Evolutionary conservation across 371 early-diverging fungal species (phyloP).

Genomic region (Zychaea mexicana): DNA sequence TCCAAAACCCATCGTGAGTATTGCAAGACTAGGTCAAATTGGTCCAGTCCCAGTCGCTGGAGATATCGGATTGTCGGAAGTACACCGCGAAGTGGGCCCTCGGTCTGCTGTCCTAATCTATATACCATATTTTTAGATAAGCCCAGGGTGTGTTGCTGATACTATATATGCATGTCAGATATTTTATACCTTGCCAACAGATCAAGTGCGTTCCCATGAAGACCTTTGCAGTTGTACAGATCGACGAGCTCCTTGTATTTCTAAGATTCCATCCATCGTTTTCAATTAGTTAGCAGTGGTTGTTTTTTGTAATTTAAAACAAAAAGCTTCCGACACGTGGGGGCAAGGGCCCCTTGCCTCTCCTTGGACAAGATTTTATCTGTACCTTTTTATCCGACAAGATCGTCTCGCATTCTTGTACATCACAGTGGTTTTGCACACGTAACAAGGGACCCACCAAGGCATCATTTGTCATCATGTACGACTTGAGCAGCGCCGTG

Average conservation of each 20-base stretch:
- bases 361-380: not conserved
- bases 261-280: slow-evolving; percentile 21
- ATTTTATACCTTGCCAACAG: slow-evolving; percentile 56
- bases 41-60: slow-evolving; percentile 69
- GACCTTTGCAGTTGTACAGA: slow-evolving; percentile 86
- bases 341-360: too few species aligned
- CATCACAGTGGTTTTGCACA: slow-evolving; percentile 86
- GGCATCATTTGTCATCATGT: slow-evolving; percentile 75
- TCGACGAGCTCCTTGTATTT: slow-evolving; percentile 88
- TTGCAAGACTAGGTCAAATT: slow-evolving; percentile 81
- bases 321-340: too few species aligned
- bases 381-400: slow-evolving; percentile 69
- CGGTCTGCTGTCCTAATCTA: slow-evolving; percentile 52
- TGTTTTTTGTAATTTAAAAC: too few species aligned
- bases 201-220: slow-evolving; percentile 85
- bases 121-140: not conserved
- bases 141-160: slow-evolving; percentile 2
- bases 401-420: slow-evolving; percentile 79
- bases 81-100: slow-evolving; percentile 63
- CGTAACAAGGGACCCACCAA: slow-evolving; percentile 88
- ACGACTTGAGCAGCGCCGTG: slow-evolving; percentile 86
- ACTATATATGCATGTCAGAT: slow-evolving; percentile 2
- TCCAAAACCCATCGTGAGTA: slow-evolving; percentile 81
- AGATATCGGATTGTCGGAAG: slow-evolving; percentile 76
- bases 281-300: too few species aligned